Evolutionary conservation across 2,329 filamentous ascomycete genomes (phyloP).

Genomic region (Chrysoporthe deuterocubensis): DNA sequence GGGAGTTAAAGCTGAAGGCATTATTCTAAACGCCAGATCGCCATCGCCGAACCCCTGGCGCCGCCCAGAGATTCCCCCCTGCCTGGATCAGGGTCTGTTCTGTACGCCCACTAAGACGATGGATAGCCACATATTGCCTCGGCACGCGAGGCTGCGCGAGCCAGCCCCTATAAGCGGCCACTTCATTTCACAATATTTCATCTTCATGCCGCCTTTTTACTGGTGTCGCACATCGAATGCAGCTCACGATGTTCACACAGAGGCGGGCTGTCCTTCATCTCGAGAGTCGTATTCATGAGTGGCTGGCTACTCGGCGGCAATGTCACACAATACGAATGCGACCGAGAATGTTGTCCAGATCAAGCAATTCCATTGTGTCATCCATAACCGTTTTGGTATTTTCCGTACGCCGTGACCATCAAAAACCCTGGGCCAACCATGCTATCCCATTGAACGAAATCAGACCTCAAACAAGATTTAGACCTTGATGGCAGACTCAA

Average conservation of each 20-base stretch:
- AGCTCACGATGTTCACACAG: conserved; percentile 17
- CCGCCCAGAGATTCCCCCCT: conserved; percentile 9
- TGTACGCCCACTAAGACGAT: conserved; percentile 12
- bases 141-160: conserved; percentile 11
- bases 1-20: conserved; percentile 14
- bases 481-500: conserved; percentile 97
- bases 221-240: neutral
- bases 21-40: conserved; percentile 24
- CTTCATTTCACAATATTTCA: too few species aligned
- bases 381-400: conserved; percentile 39
- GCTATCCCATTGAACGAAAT: conserved; percentile 32
- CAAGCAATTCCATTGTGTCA: conserved; percentile 33
- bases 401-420: conserved; percentile 39
- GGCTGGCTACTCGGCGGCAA: conserved; percentile 31
- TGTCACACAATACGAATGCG: conserved; percentile 30
- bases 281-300: conserved; percentile 31
- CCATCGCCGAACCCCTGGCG: conserved; percentile 18
- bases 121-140: conserved; percentile 16
- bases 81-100: conserved; percentile 27
- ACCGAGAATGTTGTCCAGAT: conserved; percentile 29
- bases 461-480: conserved; percentile 53
- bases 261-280: conserved; percentile 20
- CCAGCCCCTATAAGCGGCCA: neutral
- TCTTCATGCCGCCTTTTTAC: too few species aligned
- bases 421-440: conserved; percentile 26